Evolutionary conservation across 352 stramenopile genomes (phyloP), one percentile per base, ranked within the genome.

Genomic region (Ochromonadaceae sp.): DNA sequence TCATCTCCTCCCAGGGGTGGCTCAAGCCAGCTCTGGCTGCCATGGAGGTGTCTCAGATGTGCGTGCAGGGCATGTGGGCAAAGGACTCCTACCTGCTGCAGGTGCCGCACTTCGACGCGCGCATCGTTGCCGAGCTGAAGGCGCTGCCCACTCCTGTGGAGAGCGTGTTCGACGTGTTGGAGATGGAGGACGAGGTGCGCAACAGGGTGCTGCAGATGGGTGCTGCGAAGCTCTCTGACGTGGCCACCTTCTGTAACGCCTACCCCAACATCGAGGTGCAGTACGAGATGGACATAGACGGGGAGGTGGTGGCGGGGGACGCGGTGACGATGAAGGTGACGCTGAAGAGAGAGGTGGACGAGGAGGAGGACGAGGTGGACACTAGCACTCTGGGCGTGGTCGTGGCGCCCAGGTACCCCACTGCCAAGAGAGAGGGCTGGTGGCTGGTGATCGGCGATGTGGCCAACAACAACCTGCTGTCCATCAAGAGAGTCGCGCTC

Each of bases 1-100:
- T 99, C 14, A 96, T 98, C 58, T 96, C 88, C 59, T 97, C 88
- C 44, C 97, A 97, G 72, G 88, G 91, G 2, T 98, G 92, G 91
- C 79, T 99, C 12, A 97, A 97, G 75, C 92, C 93, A 4, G 92
- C 92, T 2, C 73, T 99, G 7, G 87, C 90, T 15, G 90, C 91
- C 5, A 99, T 99, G 92, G 93, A 99, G 68, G 78, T 99, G 4
- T 91, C 83, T 22, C 94, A 99, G 74, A 98, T 98, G 92, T 79
- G 98, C 44, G 89, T 98, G 28, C 95, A 99, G 69, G 93, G 87
- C 0, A 79, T 97, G 40, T 98, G 92, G 91, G 96, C 89, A 67
- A 96, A 88, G 53, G 92, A 98, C 57, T 93, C 91, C 56, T 80
- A 91, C 25, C 67, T 98, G 52, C 26, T 73, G 15, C 73, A 82